Conservation (phyloP, 1,139 yeast genomes). For the Geotrichum siamense region DNA sequence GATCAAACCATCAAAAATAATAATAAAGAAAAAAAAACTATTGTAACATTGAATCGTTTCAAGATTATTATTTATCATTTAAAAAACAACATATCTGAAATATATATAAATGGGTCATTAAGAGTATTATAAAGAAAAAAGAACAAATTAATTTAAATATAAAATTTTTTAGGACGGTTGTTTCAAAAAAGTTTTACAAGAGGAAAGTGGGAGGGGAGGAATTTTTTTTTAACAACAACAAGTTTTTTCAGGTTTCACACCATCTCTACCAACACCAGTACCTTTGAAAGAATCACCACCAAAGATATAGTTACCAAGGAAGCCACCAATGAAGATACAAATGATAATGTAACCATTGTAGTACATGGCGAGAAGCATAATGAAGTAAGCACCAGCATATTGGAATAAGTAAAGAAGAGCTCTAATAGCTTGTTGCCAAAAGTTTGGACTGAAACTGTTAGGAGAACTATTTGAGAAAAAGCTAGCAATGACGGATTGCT, state of each 20-base stretch:
- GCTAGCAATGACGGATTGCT: background rate
- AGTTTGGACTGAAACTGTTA: slow-evolving; percentile 31
- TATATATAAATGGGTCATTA: no score
- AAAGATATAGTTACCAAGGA: slow-evolving; percentile 46
- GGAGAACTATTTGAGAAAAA: background rate
- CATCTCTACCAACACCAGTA: background rate
- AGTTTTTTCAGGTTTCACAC: slow-evolving; percentile 14
- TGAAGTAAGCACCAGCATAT: slow-evolving; percentile 56
- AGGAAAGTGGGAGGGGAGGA: no score
- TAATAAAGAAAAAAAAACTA: no score
- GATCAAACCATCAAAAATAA: no score
- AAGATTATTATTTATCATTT: no score
- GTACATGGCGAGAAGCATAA: slow-evolving; percentile 68
- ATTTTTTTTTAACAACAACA: slow-evolving; percentile 18
- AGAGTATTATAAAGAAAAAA: no score
- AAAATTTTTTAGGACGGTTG: no score
- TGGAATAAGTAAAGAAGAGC: slow-evolving; percentile 47
- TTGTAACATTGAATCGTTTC: no score
- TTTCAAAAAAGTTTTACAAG: no score
- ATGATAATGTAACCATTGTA: slow-evolving; percentile 63
- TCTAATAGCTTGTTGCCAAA: slow-evolving; percentile 46
- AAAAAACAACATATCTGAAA: no score
- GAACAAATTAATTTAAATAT: no score
- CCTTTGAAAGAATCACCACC: slow-evolving; percentile 19
- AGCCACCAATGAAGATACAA: slow-evolving; percentile 55